A percentile compares a stretch with the other conserved stretches of the same genome.
These are phyloP conservation scores for Plectosphaerella sp. DNA, from an alignment of 2,329 filamentous ascomycete species.

Conservation along the genomic window DNA sequence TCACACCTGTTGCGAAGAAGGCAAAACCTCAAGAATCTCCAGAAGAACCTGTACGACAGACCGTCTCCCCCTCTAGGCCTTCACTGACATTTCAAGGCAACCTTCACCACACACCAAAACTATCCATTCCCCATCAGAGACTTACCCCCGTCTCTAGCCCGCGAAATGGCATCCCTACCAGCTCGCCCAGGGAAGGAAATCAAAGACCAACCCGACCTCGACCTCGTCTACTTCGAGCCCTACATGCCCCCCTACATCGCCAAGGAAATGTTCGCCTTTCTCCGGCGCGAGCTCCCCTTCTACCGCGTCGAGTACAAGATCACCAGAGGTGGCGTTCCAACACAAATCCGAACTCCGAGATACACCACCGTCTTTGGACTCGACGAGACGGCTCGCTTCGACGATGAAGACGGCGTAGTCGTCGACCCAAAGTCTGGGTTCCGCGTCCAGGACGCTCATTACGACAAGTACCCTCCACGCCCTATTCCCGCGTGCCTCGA, in stretches of 20 bases:
- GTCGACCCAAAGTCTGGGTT: constrained; percentile 37
- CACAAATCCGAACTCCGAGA: constrained; percentile 52
- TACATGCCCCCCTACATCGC: constrained; percentile 58
- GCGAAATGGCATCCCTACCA: constrained; percentile 40
- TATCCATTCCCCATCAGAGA: constrained; percentile 48
- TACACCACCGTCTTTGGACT: constrained; percentile 54
- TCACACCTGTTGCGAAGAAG: constrained; percentile 45
- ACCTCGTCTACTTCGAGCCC: constrained; percentile 72
- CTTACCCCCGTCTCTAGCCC: constrained; percentile 32
- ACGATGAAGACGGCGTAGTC: constrained; percentile 29
- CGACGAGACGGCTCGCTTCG: constrained; percentile 60
- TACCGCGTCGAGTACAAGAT: constrained; percentile 73
- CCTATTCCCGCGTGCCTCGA: constrained; percentile 70
- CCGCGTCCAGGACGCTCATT: constrained; percentile 47
- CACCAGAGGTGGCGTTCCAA: constrained; percentile 58
- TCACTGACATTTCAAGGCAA: constrained; percentile 1
- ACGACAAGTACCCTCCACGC: constrained; percentile 53
- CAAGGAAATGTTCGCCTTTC: constrained; percentile 62
- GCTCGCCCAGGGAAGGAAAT: constrained; percentile 50
- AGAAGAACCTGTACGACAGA: constrained; percentile 4
- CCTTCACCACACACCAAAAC: constrained; percentile 32
- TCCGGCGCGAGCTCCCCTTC: constrained; percentile 68
- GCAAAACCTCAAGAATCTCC: constrained; percentile 17
- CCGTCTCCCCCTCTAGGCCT: neutral
- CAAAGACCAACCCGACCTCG: constrained; percentile 64